Conservation (phyloP, 257 asterid genomes). For the Vinca minor region DNA sequence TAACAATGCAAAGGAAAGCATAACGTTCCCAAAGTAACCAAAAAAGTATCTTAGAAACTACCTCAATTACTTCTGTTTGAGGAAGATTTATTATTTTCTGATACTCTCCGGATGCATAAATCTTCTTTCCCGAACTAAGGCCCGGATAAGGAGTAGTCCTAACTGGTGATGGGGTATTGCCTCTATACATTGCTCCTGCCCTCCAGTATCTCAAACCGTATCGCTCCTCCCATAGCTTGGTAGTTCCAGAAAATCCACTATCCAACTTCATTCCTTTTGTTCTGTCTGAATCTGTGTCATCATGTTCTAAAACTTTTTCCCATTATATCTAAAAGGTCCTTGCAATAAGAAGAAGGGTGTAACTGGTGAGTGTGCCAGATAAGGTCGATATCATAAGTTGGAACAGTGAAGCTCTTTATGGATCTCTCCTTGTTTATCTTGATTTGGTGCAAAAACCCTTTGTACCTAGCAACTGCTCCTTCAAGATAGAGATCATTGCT, state of each 20-base stretch:
- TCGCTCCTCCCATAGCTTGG: constrained; percentile 67
- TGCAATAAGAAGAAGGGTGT: constrained; percentile 72
- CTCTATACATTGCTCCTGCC: constrained; percentile 93
- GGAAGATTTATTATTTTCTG: constrained; percentile 38
- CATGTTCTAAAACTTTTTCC: constrained; percentile 80
- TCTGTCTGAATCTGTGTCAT: constrained; percentile 93
- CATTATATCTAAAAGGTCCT: constrained; percentile 61
- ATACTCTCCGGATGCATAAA: constrained; percentile 22
- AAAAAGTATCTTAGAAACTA: constrained; percentile 21
- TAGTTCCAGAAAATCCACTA: constrained; percentile 69
- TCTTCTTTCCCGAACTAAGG: constrained; percentile 27
- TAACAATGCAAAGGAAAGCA: not conserved
- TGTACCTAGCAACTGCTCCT: constrained; percentile 92
- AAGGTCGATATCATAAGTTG: constrained; percentile 93
- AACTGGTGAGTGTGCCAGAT: constrained; percentile 98
- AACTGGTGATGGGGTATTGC: constrained; percentile 63
- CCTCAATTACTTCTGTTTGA: constrained; percentile 49
- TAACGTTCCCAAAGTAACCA: constrained; percentile 5
- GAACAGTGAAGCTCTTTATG: constrained; percentile 80
- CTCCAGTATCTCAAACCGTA: constrained; percentile 86
- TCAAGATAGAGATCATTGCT: constrained; percentile 46
- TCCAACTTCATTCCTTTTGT: constrained; percentile 88
- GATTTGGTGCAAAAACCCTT: constrained; percentile 83
- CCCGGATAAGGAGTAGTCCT: constrained; percentile 42
- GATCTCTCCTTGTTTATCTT: constrained; percentile 67